Evolutionary conservation across 345 rosid species (phyloP), one percentile per base, ranked within the genome.

Genomic region (Physaria fendleri): DNA sequence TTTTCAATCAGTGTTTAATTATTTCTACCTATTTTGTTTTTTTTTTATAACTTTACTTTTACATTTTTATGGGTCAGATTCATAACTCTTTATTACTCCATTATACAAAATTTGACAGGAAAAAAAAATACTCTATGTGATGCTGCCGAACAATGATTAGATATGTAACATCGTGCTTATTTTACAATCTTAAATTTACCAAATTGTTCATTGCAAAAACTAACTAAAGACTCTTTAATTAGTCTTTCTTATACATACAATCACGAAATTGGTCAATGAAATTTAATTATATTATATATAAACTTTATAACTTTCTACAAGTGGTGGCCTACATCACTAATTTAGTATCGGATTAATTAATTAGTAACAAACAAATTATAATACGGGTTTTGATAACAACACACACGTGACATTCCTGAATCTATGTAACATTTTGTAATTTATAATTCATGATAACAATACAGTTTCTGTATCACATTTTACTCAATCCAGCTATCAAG

Each of bases 331-430:
- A 33, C 28, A 9, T 25, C 35, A 28, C 56, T 27, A 28, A 66
- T 21, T 29, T 41, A 66, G 64, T n/a, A 45, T 5, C 7, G 23
- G 41, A 45, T 45, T 42, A 55, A 6, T 38, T 25, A 45, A 35
- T 56, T 8, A 65, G 38, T 38, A n/a, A 46, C 20, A 38, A 16
- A 38, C 52, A 48, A 22, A 58, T 30, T 44, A 10, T 29, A 43
- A 24, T 57, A 65, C 56, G 56, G 46, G 70, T 45, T 46, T 11
- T 25, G 21, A 66, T 14, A 66, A 40, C n/a, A n/a, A n/a, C n/a
- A n/a, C 66, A 50, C 72, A 59, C 66, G 53, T 41, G 72, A 50
- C 52, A 33, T 59, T 50, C 67, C 67, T 68, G 10, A 68, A 52
- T 68, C 50, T 60, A 61, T 54, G 67, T 45, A 68, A 53, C 55